phyloP scores from a whole-genome alignment of 2,329 filamentous ascomycete species.

The Talaromyces marneffei region DNA sequence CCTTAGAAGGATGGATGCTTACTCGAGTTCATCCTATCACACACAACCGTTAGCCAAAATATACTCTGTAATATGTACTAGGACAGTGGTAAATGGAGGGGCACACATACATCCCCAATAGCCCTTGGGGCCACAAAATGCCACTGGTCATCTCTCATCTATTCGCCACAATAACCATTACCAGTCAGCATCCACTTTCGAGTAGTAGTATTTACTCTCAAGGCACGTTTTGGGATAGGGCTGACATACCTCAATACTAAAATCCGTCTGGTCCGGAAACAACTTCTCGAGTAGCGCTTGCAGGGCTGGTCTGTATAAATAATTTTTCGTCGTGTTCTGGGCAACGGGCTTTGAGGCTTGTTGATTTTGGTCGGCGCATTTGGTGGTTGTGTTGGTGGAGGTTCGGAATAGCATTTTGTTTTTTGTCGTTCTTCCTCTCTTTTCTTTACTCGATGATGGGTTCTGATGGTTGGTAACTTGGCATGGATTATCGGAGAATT shows the following conservation, averaged over 20 bases:
- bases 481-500: background rate
- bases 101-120: slow-evolving; percentile 7
- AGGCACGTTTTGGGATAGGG: background rate
- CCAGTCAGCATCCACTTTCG: background rate
- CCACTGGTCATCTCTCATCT: slow-evolving; percentile 13
- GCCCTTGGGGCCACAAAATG: slow-evolving; percentile 17
- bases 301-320: slow-evolving; percentile 17
- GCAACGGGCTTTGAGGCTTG: background rate
- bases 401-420: background rate
- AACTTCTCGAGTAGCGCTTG: slow-evolving; percentile 18
- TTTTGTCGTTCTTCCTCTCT: background rate
- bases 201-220: background rate
- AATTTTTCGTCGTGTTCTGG: slow-evolving; percentile 16
- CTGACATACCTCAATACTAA: slow-evolving; percentile 19
- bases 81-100: background rate
- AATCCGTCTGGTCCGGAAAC: slow-evolving; percentile 18
- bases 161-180: background rate
- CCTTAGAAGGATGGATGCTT: background rate
- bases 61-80: too few relatives aligned
- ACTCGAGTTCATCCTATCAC: slow-evolving; percentile 10
- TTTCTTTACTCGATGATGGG: background rate
- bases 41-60: background rate
- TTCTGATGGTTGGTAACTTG: background rate
- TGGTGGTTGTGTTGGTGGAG: background rate
- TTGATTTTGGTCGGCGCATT: background rate